Evolutionary conservation across 345 rosid species (phyloP).

Genomic region (Jatropha curcas): DNA sequence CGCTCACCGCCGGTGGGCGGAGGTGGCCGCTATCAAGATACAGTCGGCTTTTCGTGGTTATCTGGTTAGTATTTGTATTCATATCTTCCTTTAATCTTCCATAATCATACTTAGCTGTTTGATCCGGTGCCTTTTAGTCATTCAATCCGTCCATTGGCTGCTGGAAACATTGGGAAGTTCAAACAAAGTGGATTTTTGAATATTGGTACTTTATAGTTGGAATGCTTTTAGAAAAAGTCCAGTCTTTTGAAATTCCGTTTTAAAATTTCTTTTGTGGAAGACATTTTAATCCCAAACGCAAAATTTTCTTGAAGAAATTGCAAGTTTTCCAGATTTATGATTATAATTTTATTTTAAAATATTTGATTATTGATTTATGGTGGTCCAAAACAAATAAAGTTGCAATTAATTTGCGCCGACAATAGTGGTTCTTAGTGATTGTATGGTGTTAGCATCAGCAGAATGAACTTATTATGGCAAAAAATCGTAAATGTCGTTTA

Average conservation of each 20-base stretch:
- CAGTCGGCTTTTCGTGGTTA: conserved; percentile 39
- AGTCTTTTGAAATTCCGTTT: not conserved
- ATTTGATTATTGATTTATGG: not conserved
- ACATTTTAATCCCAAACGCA: no score
- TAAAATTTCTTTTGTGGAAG: not conserved
- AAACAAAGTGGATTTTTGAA: not conserved
- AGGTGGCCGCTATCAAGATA: conserved; percentile 23
- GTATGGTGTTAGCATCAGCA: not conserved
- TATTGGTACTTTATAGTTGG: no score
- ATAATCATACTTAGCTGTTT: not conserved
- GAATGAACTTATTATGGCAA: not conserved
- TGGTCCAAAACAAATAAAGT: not conserved
- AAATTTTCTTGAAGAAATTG: not conserved
- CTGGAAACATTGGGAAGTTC: not conserved
- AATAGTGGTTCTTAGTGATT: not conserved
- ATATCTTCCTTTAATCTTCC: not conserved
- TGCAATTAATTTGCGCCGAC: not conserved
- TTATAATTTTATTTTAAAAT: no score
- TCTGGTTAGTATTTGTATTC: conserved; percentile 22
- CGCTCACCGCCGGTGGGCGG: conserved; percentile 15
- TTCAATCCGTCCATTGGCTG: not conserved
- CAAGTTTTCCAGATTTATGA: not conserved
- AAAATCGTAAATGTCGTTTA: not conserved
- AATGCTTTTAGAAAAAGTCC: no score
- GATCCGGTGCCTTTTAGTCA: not conserved